Conservation (phyloP, 768 basidiomycete species). For the Boletus sp. region DNA sequence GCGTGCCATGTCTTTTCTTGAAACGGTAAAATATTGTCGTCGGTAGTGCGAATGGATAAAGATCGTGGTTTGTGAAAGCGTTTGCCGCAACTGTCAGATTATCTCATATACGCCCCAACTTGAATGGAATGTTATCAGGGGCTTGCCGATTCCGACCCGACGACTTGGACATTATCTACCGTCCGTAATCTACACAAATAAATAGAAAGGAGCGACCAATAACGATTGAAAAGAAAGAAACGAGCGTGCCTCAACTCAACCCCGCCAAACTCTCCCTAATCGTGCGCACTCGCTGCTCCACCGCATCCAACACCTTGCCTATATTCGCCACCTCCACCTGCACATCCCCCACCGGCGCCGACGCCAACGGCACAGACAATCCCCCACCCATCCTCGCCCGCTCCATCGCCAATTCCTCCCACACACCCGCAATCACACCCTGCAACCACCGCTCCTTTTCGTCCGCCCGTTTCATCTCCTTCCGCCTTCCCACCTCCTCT, state of each 20-base stretch:
- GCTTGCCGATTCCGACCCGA: no score
- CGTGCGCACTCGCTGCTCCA: constrained; percentile 54
- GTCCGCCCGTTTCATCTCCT: constrained; percentile 50
- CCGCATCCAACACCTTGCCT: constrained; percentile 46
- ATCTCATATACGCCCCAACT: no score
- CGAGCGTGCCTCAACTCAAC: constrained; percentile 20
- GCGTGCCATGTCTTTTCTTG: constrained; percentile 1
- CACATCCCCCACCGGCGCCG: constrained; percentile 31
- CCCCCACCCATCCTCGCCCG: constrained; percentile 29
- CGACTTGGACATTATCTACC: no score
- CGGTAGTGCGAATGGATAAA: background rate
- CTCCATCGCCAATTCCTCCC: constrained; percentile 61
- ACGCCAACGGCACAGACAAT: constrained; percentile 14
- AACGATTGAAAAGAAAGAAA: no score
- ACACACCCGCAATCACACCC: constrained; percentile 64
- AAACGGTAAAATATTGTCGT: background rate
- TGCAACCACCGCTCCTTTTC: constrained; percentile 77
- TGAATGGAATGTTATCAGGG: no score
- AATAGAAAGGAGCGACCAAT: background rate
- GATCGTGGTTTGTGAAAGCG: background rate
- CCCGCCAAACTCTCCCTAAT: constrained; percentile 44
- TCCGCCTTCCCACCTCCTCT: constrained; percentile 44
- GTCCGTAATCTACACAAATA: background rate
- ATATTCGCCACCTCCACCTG: constrained; percentile 49
- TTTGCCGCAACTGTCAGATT: no score